Evolutionary conservation across 495 filamentous ascomycete species (phyloP), one percentile per base, ranked within the genome.

Genomic region (Apiosordaria backusii): DNA sequence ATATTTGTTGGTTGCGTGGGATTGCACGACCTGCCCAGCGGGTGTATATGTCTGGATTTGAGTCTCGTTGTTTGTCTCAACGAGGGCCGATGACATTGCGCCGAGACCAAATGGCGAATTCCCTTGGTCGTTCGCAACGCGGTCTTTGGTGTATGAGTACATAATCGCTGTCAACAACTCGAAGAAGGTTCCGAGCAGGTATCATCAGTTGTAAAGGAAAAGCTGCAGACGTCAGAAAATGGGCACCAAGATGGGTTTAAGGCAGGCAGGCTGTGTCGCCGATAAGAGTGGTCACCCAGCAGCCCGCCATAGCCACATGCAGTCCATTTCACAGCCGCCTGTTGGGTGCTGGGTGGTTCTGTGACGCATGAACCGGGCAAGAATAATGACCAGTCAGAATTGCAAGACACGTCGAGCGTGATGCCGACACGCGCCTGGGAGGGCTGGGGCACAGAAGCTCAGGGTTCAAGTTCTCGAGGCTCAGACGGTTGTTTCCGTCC

Each of bases 61-160:
- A 18, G n/a, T 50, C 2, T 66, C 25, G 40, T 50, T 35, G 15
- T 54, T 61, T 26, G 29, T 61, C 27, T 61, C 59, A 18, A 57
- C 59, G 15, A 58, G 35, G 13, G 59, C 40, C 9, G 65, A 55
- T 2, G 50, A 25, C 64, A 66, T 66, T 16, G 7, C 60, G 57
- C n/a, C 40, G 9, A 50, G 35, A 16, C 27, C 61, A 0, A 82
- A 83, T 59, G 77, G 73, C 1, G 61, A 24, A 4, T 21, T 27
- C 6, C 18, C 26, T 59, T 26, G 57, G n/a, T 19, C 4, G 19
- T 45, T 45, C 5, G 4, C 24, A 61, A 45, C 5, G 1, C 57
- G 57, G 16, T 27, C 16, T 27, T 29, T 24, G 57, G 52, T 21
- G 19, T 22, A 13, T 7, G n/a, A 23, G 10, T 21, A 7, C 52